Evolutionary conservation across 768 basidiomycete genomes (phyloP).

Genomic region (Pleurotus salmoneostramineus): DNA sequence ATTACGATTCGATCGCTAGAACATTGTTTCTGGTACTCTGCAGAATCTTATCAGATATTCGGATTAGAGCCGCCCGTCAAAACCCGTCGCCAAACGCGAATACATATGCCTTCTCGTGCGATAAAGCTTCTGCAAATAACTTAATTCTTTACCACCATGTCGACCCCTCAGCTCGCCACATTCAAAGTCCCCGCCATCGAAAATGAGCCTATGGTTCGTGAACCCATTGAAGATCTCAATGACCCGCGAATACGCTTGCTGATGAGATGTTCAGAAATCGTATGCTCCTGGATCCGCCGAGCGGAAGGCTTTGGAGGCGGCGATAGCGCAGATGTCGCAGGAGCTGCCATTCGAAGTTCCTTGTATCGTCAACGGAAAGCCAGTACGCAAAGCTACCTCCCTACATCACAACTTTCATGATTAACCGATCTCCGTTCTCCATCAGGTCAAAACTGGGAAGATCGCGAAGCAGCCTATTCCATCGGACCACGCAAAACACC

Average conservation of each 20-base stretch:
- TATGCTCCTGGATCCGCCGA: slow-evolving; percentile 83
- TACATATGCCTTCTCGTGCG: background rate
- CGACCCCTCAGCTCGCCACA: slow-evolving; percentile 71
- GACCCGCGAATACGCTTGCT: background rate
- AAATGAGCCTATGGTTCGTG: slow-evolving; percentile 90
- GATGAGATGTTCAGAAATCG: slow-evolving; percentile 41
- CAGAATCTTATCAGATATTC: slow-evolving; percentile 6
- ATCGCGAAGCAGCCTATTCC: slow-evolving; percentile 80
- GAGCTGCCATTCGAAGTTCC: slow-evolving; percentile 90
- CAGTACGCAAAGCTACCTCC: slow-evolving; percentile 40
- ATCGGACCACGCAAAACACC: slow-evolving; percentile 75
- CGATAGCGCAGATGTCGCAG: slow-evolving; percentile 76
- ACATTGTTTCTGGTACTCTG: background rate
- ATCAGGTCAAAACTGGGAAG: slow-evolving; percentile 76
- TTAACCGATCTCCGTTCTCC: background rate
- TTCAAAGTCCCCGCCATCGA: slow-evolving; percentile 84
- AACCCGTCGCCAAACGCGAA: background rate
- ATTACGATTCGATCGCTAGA: background rate
- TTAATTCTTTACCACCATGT: slow-evolving; percentile 37
- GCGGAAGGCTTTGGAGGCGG: slow-evolving; percentile 65
- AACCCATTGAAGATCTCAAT: background rate
- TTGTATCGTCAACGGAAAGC: slow-evolving; percentile 86
- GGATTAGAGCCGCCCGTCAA: slow-evolving; percentile 9
- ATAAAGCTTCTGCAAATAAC: background rate
- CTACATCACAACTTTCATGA: too few relatives aligned